A percentile compares a stretch with the other conserved stretches of the same genome.
Conservation (phyloP, 2,329 filamentous ascomycete species). For the Aspergillus caelatus region DNA sequence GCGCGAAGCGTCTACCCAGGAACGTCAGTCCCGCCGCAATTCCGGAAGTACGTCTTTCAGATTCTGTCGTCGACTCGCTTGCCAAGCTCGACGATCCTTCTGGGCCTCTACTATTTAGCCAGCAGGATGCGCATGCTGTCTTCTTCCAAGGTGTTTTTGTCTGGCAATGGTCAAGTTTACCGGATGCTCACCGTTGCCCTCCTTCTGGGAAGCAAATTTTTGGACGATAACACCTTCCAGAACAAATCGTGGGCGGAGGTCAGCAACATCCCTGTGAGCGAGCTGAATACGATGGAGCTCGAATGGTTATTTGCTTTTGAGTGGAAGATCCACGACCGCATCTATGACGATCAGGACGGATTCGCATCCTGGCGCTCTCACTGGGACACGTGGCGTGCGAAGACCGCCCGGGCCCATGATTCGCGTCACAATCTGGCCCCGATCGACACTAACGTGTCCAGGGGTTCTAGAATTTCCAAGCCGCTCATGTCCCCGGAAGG, state of each 20-base stretch:
- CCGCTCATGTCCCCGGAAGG: slow-evolving; percentile 51
- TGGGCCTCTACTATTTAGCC: slow-evolving; percentile 87
- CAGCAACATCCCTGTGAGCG: slow-evolving; percentile 80
- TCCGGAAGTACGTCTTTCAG: slow-evolving; percentile 89
- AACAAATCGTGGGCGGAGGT: slow-evolving; percentile 97
- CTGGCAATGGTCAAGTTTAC: slow-evolving; percentile 73
- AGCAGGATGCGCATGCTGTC: slow-evolving; percentile 78
- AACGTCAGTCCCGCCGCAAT: slow-evolving; percentile 68
- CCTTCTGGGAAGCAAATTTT: slow-evolving; percentile 89
- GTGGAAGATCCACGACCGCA: slow-evolving; percentile 85
- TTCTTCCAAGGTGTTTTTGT: slow-evolving; percentile 56
- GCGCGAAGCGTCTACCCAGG: slow-evolving; percentile 65
- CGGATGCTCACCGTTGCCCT: slow-evolving; percentile 83
- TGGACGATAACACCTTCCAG: slow-evolving; percentile 97
- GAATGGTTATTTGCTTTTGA: slow-evolving; percentile 83
- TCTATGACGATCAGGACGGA: slow-evolving; percentile 71
- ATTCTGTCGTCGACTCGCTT: slow-evolving; percentile 88
- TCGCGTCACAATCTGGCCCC: slow-evolving; percentile 58
- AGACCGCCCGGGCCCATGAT: slow-evolving; percentile 51
- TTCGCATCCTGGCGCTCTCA: slow-evolving; percentile 66
- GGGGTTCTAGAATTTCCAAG: slow-evolving; percentile 54
- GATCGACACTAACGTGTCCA: slow-evolving; percentile 66
- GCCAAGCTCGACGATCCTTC: slow-evolving; percentile 85
- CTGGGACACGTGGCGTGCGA: slow-evolving; percentile 66
- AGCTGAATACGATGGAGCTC: slow-evolving; percentile 83